Percentiles rank a stretch among this genome's conserved stretches.
Evolutionary conservation across 805 yeast genomes (phyloP).

Genomic region (Candida sithepensis): DNA sequence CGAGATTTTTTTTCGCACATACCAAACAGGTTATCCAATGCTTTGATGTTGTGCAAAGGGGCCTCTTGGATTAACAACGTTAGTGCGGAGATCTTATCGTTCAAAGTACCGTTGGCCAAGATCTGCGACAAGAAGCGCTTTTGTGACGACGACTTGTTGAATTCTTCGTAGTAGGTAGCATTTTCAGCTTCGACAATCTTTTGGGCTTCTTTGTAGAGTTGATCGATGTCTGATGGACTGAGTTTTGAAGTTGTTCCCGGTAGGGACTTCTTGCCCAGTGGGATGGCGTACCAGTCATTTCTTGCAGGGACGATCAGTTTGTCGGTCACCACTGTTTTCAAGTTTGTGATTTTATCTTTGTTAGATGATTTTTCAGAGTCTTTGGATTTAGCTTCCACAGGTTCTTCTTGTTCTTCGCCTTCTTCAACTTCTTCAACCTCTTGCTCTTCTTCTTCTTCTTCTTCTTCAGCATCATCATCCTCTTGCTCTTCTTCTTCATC

Average conservation of each 20-base stretch:
- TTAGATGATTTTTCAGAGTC: slow-evolving; percentile 11
- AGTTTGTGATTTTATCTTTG: slow-evolving; percentile 26
- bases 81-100: slow-evolving; percentile 92
- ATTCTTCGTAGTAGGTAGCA: slow-evolving; percentile 64
- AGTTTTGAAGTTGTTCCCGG: slow-evolving; percentile 32
- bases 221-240: slow-evolving; percentile 54
- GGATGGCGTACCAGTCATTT: slow-evolving; percentile 74
- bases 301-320: slow-evolving; percentile 58
- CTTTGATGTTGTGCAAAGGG: slow-evolving; percentile 83
- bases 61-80: slow-evolving; percentile 93
- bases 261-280: slow-evolving; percentile 31
- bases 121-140: slow-evolving; percentile 85
- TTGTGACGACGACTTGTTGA: slow-evolving; percentile 73
- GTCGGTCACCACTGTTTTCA: slow-evolving; percentile 51
- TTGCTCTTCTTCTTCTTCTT: slow-evolving; percentile 31
- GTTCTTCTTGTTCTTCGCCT: slow-evolving; percentile 15
- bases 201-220: slow-evolving; percentile 64
- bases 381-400: not conserved
- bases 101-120: slow-evolving; percentile 86
- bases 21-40: slow-evolving; percentile 70
- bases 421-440: slow-evolving; percentile 32
- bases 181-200: slow-evolving; percentile 67
- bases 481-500: slow-evolving; percentile 33
- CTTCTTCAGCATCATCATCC: slow-evolving; percentile 22
- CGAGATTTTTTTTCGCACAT: slow-evolving; percentile 90